A percentile compares a stretch with the other conserved stretches of the same genome.
phyloP scores from a whole-genome alignment of 2,329 filamentous ascomycete species.

The Juglanconis sp. region DNA sequence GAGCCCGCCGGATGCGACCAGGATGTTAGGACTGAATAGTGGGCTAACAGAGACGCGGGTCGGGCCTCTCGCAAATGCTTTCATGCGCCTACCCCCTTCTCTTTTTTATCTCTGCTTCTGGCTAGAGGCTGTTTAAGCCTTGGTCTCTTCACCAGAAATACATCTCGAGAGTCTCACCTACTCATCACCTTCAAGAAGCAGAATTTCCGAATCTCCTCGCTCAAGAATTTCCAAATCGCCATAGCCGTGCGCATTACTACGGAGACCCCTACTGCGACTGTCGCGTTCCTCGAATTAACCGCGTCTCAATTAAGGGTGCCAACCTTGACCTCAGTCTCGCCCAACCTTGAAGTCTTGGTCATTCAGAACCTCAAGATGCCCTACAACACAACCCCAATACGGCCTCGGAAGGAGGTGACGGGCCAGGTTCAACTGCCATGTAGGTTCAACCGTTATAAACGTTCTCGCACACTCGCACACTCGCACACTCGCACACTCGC shows the following conservation, averaged over 20 bases:
- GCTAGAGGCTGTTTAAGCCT: not conserved
- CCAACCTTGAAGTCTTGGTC: not conserved
- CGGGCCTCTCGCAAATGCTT: not conserved
- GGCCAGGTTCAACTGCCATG: slow-evolving; percentile 82
- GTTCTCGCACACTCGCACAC: not conserved
- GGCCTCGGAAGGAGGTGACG: slow-evolving; percentile 75
- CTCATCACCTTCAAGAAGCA: not conserved
- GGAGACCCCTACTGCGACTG: not conserved
- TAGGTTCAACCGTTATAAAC: slow-evolving; percentile 44
- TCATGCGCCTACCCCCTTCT: not conserved
- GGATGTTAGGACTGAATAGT: not conserved
- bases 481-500: too few relatives aligned
- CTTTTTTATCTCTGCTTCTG: not conserved
- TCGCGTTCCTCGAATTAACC: slow-evolving; percentile 13
- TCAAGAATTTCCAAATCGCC: too few relatives aligned
- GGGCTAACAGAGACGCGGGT: slow-evolving; percentile 33
- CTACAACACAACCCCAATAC: slow-evolving; percentile 82
- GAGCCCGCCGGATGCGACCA: not conserved
- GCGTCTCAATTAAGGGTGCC: slow-evolving; percentile 20
- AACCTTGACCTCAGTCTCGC: slow-evolving; percentile 1
- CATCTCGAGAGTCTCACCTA: not conserved
- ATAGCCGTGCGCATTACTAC: not conserved
- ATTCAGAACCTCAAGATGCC: slow-evolving; percentile 59
- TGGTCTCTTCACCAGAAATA: too few relatives aligned
- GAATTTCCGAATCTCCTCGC: not conserved